Conservation (phyloP, 441 rosid genomes). For the Pelargonium fulgidum region DNA sequence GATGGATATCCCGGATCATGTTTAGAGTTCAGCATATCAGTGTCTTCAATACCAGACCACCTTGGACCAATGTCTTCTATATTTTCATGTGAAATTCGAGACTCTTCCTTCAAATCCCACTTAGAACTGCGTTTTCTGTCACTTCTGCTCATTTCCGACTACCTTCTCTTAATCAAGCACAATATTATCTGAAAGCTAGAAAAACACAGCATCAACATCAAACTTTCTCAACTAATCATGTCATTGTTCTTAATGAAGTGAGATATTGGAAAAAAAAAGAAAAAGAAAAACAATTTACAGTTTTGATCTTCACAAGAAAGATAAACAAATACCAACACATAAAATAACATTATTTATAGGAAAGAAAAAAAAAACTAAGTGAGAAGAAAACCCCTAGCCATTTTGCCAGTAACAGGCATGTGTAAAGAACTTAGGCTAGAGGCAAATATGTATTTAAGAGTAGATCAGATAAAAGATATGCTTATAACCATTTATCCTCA, state of each 20-base stretch:
- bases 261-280: neutral
- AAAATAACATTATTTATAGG: neutral
- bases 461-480: too few relatives aligned
- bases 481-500: too few relatives aligned
- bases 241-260: slow-evolving; percentile 1
- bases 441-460: too few relatives aligned
- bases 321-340: neutral
- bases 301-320: neutral
- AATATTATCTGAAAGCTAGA: slow-evolving; percentile 23
- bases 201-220: slow-evolving; percentile 19
- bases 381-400: too few relatives aligned
- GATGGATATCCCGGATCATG: slow-evolving; percentile 31
- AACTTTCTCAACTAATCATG: neutral
- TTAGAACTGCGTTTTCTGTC: slow-evolving; percentile 62
- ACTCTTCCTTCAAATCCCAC: slow-evolving; percentile 75
- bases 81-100: slow-evolving; percentile 37
- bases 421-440: too few relatives aligned
- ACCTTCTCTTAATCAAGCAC: slow-evolving; percentile 24
- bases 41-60: slow-evolving; percentile 39
- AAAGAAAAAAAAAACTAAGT: neutral
- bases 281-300: neutral
- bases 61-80: slow-evolving; percentile 33
- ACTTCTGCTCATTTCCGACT: slow-evolving; percentile 52
- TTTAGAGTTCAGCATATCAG: slow-evolving; percentile 30
- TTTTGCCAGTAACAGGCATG: too few relatives aligned